A percentile compares a stretch with the other conserved stretches of the same genome.
Evolutionary conservation across 768 basidiomycete species (phyloP).

Genomic region (Lentinula sp.): DNA sequence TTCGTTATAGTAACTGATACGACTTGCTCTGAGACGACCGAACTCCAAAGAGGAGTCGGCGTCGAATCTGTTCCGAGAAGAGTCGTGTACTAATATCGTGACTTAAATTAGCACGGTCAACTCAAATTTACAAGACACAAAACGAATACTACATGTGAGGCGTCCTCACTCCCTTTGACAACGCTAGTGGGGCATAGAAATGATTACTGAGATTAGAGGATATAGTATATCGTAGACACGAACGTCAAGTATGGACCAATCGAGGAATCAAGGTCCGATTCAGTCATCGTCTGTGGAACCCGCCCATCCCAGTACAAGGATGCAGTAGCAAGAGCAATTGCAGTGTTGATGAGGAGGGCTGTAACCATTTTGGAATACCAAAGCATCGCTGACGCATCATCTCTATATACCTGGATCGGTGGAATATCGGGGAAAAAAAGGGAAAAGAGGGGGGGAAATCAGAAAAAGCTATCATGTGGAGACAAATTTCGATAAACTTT

Average conservation of each 20-base stretch:
- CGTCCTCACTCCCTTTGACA: slow-evolving; percentile 49
- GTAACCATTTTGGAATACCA: not conserved
- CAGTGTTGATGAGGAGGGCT: not conserved
- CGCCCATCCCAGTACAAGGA: slow-evolving; percentile 47
- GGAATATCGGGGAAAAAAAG: too few relatives aligned
- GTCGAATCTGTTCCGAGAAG: slow-evolving; percentile 30
- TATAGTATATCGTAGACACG: slow-evolving; percentile 13
- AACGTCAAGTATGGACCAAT: slow-evolving; percentile 52
- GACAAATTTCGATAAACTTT: too few relatives aligned
- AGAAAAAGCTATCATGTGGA: too few relatives aligned
- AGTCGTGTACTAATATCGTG: slow-evolving; percentile 22
- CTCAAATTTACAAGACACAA: not conserved
- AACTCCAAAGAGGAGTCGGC: slow-evolving; percentile 49
- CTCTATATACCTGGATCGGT: too few relatives aligned
- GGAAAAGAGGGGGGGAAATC: too few relatives aligned
- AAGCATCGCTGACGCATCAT: not conserved
- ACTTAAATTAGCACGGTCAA: not conserved
- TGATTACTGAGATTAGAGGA: not conserved
- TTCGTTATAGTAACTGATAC: slow-evolving; percentile 52
- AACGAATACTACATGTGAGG: slow-evolving; percentile 37
- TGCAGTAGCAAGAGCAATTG: not conserved
- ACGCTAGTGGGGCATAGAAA: slow-evolving; percentile 25
- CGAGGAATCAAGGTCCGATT: slow-evolving; percentile 38
- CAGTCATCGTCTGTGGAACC: slow-evolving; percentile 36
- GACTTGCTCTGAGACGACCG: slow-evolving; percentile 37